A percentile compares a stretch with the other conserved stretches of the same genome.
Conservation (phyloP, 1,284 basidiomycete genomes). For the Leccinum fuscescens region DNA sequence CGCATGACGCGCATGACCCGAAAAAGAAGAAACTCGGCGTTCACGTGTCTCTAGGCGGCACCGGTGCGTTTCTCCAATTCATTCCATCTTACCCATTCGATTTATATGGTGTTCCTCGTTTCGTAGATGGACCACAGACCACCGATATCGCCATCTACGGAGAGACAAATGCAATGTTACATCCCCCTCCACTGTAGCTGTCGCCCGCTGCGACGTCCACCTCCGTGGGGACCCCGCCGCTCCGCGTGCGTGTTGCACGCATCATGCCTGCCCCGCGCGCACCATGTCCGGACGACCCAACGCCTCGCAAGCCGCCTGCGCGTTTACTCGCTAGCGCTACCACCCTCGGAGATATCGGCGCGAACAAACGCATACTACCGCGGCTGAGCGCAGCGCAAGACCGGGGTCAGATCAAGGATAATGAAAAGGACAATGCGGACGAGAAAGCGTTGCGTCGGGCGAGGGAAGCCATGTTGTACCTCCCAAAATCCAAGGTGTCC, state of each 20-base stretch:
- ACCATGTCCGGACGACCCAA: slow-evolving; percentile 22
- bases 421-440: slow-evolving; percentile 14
- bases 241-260: slow-evolving; percentile 40
- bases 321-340: slow-evolving; percentile 26
- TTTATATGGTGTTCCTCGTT: too few species aligned
- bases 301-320: slow-evolving; percentile 61
- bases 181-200: slow-evolving; percentile 8
- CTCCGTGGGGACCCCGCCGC: slow-evolving; percentile 20
- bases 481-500: slow-evolving; percentile 28
- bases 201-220: slow-evolving; percentile 1
- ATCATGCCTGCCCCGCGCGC: too few species aligned
- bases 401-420: slow-evolving; percentile 6
- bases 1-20: slow-evolving; percentile 12
- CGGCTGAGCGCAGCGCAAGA: slow-evolving; percentile 8
- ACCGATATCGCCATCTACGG: slow-evolving; percentile 18
- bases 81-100: slow-evolving; percentile 35
- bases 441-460: slow-evolving; percentile 33
- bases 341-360: slow-evolving; percentile 19
- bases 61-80: too few species aligned
- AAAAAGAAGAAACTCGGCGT: slow-evolving; percentile 37
- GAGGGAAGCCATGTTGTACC: slow-evolving; percentile 37
- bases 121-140: too few species aligned
- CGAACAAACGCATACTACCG: slow-evolving; percentile 17
- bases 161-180: slow-evolving; percentile 33
- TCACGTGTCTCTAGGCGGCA: slow-evolving; percentile 15